Evolutionary conservation across 179 eudicot species (phyloP), one percentile per base, ranked within the genome.

Genomic region (Beta corolliflora): DNA sequence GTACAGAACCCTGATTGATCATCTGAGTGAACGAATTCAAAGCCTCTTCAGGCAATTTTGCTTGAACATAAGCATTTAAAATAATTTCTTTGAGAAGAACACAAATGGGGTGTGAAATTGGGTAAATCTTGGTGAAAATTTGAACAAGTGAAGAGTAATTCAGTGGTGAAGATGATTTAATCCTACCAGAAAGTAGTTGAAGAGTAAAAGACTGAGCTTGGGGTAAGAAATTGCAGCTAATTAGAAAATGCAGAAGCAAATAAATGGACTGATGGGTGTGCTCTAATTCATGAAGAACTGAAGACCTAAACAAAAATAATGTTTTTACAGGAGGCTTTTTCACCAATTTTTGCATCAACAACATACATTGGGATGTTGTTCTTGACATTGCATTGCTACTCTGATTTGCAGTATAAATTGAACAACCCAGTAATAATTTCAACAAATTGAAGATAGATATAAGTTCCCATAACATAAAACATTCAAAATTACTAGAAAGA

Each of bases 201-300:
- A 84, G 86, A 61, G 89, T 76, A 36, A 91, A 81, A 23, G 85
- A 85, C n/a, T 90, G 90, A 45, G 92, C 89, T 23, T 89, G 91
- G 10, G 85, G 78, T 78, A 82, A 72, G 69, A 87, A 61, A 65
- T 83, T 80, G 75, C 68, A 79, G 48, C 87, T 83, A 69, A 89
- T 77, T 23, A 92, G 88, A 61, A 85, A 87, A 71, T 86, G 84
- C 19, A 91, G 79, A 82, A 86, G 60, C 60, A 86, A 69, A 12
- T 89, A 88, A 15, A 90, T 65, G 65, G 97, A 86, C 29, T 88
- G 79, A 60, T 81, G 91, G 75, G 92, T 81, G 70, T 91, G 97
- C 10, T 86, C 83, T 54, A 83, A 76, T 64, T 86, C 85, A 73
- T 81, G 64, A 10, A 71, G 56, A 77, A 80, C 41, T 56, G 91